Evolutionary conservation across 176 grass and related monocot genomes (phyloP), one percentile per base, ranked within the genome.

Genomic region (Tuctoria greenei): DNA sequence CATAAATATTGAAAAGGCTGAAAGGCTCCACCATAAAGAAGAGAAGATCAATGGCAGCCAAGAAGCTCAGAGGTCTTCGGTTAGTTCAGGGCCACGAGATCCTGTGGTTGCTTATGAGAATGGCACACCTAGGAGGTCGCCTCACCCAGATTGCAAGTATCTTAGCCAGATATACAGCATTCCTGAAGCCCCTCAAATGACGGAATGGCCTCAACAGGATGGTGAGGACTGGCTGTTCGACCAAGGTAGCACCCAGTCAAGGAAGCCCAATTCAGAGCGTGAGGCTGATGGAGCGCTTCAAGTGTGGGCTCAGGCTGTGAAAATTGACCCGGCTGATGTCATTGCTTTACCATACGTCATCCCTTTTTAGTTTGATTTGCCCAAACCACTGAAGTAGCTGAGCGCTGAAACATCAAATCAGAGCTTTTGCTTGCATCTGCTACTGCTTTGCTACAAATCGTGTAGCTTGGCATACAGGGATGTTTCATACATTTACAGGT

Each of bases 341-440:
- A 79, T 86, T 15, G 87, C 79, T 43, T 78, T 90, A 52, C 87
- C 87, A 47, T 90, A 90, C 14, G 74, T 90, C 62, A 86, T 90
- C 56, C 87, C 87, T 18, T 90, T 79, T 67, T 90, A 76, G 72
- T 57, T 31, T 4, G 24, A 13, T 73, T 67, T 28, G 42, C 39
- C 23, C 34, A 64, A 49, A 73, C 39, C 5, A 44, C 67, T 51
- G 28, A 69, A 65, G 49, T 64, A 71, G 38, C n/a, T 81, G 64
- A 70, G 77, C 67, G 77, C 72, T 69, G 40, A 27, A 45, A 71
- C 56, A 57, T 74, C 63, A 80, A 20, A 55, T 44, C 39, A 51
- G 39, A 69, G 52, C 68, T 62, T 20, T 59, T 11, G 17, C 46
- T 55, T 64, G 36, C 79, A 70, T 75, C 56, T 79, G 64, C 55